Conservation (phyloP, 192 early-diverging fungal genomes). For the Linderina pennispora region DNA sequence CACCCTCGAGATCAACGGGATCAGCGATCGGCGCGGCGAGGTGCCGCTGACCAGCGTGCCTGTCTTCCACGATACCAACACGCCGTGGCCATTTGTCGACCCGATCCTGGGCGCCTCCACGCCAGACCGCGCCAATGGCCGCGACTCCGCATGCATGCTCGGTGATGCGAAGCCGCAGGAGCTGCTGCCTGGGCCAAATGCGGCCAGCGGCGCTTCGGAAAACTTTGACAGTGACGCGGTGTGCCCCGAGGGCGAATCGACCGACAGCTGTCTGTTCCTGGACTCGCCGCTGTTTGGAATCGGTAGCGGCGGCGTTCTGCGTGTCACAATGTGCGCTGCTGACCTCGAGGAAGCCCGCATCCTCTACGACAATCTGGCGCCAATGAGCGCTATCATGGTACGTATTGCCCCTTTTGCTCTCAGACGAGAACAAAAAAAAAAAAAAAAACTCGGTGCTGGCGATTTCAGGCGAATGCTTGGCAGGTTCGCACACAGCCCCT, state of each 20-base stretch:
- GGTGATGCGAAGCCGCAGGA: not conserved
- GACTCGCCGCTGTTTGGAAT: conserved; percentile 97
- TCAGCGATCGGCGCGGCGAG: conserved; percentile 79
- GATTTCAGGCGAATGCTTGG: too few relatives aligned
- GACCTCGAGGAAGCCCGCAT: conserved; percentile 85
- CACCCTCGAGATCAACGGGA: conserved; percentile 84
- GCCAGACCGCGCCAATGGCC: conserved; percentile 51
- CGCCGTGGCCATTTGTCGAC: conserved; percentile 80
- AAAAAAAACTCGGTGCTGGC: too few relatives aligned
- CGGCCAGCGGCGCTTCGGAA: not conserved
- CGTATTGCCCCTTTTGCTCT: conserved; percentile 1
- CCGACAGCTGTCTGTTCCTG: conserved; percentile 78
- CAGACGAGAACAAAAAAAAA: too few relatives aligned
- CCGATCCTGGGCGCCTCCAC: conserved; percentile 28
- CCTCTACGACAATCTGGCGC: conserved; percentile 92
- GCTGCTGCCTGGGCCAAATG: not conserved
- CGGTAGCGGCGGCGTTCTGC: conserved; percentile 86
- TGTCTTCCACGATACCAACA: conserved; percentile 83
- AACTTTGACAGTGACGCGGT: too few relatives aligned
- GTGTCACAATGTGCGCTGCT: conserved; percentile 94
- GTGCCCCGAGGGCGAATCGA: conserved; percentile 17
- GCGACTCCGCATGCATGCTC: conserved; percentile 53
- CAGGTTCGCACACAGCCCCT: too few relatives aligned
- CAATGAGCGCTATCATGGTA: conserved; percentile 85
- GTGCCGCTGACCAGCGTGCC: conserved; percentile 94